These are phyloP conservation scores for Xylariales sp. DNA, from an alignment of 2,329 filamentous ascomycete genomes.

Conservation along the genomic window DNA sequence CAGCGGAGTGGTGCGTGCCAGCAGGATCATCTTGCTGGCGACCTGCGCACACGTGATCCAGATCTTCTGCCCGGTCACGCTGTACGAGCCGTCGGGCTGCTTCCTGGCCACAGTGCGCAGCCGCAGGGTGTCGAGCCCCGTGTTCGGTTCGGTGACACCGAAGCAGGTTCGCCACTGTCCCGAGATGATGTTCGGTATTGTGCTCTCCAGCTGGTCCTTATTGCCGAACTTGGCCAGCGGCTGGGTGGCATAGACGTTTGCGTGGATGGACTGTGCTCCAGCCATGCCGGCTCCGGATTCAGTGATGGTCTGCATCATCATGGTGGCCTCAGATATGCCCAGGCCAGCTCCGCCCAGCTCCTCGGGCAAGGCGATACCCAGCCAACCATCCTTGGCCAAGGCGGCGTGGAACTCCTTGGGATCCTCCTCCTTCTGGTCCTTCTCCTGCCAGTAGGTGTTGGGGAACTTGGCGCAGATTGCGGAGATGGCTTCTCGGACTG, in stretches of 20 bases:
- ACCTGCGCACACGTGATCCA: slow-evolving; percentile 88
- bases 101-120: slow-evolving; percentile 61
- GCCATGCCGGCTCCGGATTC: slow-evolving; percentile 79
- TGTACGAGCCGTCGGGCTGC: slow-evolving; percentile 53
- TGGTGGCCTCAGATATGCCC: slow-evolving; percentile 75
- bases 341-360: slow-evolving; percentile 69
- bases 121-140: slow-evolving; percentile 72
- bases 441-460: slow-evolving; percentile 73
- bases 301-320: slow-evolving; percentile 82
- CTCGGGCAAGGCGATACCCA: slow-evolving; percentile 76
- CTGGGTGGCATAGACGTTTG: slow-evolving; percentile 72
- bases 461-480: slow-evolving; percentile 68
- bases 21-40: slow-evolving; percentile 75
- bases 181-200: slow-evolving; percentile 66
- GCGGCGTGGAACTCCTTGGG: slow-evolving; percentile 73
- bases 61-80: slow-evolving; percentile 75
- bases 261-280: slow-evolving; percentile 58
- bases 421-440: slow-evolving; percentile 65
- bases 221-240: slow-evolving; percentile 70
- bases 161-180: slow-evolving; percentile 73
- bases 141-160: slow-evolving; percentile 80
- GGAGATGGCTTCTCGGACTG: slow-evolving; percentile 65
- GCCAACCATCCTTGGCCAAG: slow-evolving; percentile 71
- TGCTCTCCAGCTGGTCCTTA: slow-evolving; percentile 55
- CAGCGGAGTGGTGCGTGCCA: slow-evolving; percentile 69